Percentiles rank a stretch among this genome's conserved stretches.
These are phyloP conservation scores for Phallus indusiatus DNA, from an alignment of 768 basidiomycete species.

Conservation along the genomic window DNA sequence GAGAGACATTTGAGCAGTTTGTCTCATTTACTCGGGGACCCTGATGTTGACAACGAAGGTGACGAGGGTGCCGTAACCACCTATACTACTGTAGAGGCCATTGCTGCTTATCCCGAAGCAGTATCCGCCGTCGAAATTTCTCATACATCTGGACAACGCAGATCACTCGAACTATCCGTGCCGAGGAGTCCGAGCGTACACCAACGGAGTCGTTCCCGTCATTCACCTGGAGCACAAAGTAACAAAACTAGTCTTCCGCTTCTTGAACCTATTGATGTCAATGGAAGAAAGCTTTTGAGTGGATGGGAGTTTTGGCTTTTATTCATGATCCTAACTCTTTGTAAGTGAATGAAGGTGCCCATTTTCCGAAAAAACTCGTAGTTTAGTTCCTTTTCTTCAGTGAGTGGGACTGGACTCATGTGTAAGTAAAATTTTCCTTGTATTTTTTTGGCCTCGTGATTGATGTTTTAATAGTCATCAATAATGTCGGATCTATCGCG, in stretches of 20 bases:
- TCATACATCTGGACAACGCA: neutral
- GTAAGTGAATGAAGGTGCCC: constrained; percentile 30
- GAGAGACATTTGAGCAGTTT: neutral
- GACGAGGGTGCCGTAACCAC: neutral
- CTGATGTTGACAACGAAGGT: neutral
- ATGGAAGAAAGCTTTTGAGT: constrained; percentile 41
- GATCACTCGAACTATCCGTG: constrained; percentile 6
- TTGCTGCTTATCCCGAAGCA: neutral
- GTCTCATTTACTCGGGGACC: neutral
- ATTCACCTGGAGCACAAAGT: constrained; percentile 5
- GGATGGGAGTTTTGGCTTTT: constrained; percentile 58
- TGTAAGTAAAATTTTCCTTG: constrained; percentile 28
- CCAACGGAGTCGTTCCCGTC: constrained; percentile 17
- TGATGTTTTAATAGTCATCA: constrained; percentile 46
- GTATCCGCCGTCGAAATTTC: neutral
- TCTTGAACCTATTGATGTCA: constrained; percentile 30
- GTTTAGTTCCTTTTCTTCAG: constrained; percentile 16
- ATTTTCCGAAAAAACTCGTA: neutral
- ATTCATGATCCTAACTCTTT: constrained; percentile 41
- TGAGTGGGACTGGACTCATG: constrained; percentile 70
- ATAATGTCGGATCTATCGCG: constrained; percentile 77
- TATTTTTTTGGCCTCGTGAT: neutral
- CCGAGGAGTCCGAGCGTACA: neutral
- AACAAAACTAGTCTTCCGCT: too few relatives aligned
- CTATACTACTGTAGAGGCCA: neutral